Conservation (phyloP, 2,329 filamentous ascomycete species). For the Calonectria henricotiae region DNA sequence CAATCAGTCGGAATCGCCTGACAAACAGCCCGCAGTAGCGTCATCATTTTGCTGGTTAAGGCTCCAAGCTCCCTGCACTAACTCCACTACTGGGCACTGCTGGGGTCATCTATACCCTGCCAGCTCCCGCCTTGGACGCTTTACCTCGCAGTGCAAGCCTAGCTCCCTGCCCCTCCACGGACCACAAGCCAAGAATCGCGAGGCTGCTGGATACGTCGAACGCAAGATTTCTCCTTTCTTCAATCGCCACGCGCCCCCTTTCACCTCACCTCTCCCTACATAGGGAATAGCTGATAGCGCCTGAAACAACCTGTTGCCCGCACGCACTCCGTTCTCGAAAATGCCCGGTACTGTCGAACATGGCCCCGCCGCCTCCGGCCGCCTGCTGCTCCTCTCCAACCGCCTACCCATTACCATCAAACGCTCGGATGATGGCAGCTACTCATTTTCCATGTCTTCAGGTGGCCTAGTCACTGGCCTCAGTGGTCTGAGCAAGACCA, state of each 20-base stretch:
- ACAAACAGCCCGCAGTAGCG: constrained; percentile 51
- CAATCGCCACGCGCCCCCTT: constrained; percentile 6
- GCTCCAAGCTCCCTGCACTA: constrained; percentile 50
- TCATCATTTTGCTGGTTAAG: constrained; percentile 49
- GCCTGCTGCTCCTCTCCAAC: constrained; percentile 91
- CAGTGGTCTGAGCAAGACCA: constrained; percentile 91
- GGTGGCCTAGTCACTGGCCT: constrained; percentile 95
- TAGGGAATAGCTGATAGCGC: not conserved
- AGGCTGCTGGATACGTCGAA: constrained; percentile 44
- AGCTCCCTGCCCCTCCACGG: constrained; percentile 52
- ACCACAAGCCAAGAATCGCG: constrained; percentile 40
- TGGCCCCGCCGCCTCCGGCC: constrained; percentile 59
- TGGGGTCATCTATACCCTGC: constrained; percentile 49
- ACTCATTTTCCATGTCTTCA: constrained; percentile 96
- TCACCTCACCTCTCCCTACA: not conserved
- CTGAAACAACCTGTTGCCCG: not conserved
- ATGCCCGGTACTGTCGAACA: constrained; percentile 60
- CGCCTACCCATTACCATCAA: constrained; percentile 98
- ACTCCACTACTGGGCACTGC: constrained; percentile 52
- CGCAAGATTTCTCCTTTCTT: constrained; percentile 37
- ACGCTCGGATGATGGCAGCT: constrained; percentile 90
- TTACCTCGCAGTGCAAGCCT: constrained; percentile 38
- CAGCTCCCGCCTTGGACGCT: constrained; percentile 40
- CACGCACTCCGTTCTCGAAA: constrained; percentile 36
- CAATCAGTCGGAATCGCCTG: constrained; percentile 49